These are phyloP conservation scores for Dysphania ambrosioides DNA, from an alignment of 148 eudicot genomes.

Conservation along the genomic window DNA sequence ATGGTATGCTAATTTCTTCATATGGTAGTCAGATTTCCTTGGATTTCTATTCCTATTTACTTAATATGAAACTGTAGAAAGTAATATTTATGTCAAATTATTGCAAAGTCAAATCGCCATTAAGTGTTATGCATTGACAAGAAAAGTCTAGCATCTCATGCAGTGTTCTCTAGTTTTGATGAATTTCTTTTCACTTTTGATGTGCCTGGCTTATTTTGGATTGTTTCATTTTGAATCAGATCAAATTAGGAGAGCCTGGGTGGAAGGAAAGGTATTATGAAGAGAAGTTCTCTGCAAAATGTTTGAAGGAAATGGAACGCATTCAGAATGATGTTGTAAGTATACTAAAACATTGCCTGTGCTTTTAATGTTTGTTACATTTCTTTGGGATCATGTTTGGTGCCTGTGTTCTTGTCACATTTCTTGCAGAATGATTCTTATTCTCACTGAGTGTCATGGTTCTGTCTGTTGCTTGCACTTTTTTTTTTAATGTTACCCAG, in stretches of 20 bases:
- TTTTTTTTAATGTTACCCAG: no score
- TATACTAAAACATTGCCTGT: neutral
- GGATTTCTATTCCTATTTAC: neutral
- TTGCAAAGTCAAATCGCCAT: neutral
- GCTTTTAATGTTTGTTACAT: neutral
- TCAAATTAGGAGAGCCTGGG: slow-evolving; percentile 84
- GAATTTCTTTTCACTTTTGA: neutral
- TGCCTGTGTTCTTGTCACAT: neutral
- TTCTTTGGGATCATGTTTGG: neutral
- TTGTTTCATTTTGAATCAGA: slow-evolving; percentile 31
- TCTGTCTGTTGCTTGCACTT: neutral
- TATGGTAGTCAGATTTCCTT: neutral
- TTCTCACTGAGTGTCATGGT: neutral
- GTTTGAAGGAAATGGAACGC: slow-evolving; percentile 70
- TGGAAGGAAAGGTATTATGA: slow-evolving; percentile 98
- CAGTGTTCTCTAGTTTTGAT: neutral
- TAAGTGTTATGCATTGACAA: no score
- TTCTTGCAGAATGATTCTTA: neutral
- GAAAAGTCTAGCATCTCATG: neutral
- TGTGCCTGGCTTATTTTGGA: neutral
- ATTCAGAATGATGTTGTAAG: slow-evolving; percentile 84
- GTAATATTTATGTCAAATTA: neutral
- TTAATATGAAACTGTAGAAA: neutral
- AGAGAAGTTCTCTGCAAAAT: slow-evolving; percentile 71
- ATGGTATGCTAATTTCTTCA: neutral